phyloP scores from a whole-genome alignment of 192 early-diverging fungal genomes.

The Coemansia sp. region DNA sequence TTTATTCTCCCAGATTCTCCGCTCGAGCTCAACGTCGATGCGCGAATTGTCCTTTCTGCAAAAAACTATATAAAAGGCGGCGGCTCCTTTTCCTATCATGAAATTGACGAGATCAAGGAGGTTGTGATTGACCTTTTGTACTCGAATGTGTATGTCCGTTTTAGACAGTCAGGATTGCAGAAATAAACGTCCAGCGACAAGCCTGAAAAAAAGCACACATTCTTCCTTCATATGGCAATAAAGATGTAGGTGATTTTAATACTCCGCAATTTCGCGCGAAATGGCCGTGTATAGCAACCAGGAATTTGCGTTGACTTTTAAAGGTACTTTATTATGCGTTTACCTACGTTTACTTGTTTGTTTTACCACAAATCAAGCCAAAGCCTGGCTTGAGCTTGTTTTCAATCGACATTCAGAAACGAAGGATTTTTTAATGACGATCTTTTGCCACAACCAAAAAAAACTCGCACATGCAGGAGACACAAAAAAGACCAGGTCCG shows the following conservation, averaged over 20 bases:
- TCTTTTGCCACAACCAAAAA: conserved; percentile 9
- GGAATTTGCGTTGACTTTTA: not conserved
- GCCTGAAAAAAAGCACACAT: not conserved
- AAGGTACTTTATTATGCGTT: not conserved
- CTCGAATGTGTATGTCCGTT: conserved; percentile 34
- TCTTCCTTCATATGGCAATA: no score
- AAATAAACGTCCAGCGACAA: not conserved
- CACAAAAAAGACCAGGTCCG: conserved; percentile 1
- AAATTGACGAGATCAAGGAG: conserved; percentile 25
- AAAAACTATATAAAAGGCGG: conserved; percentile 26
- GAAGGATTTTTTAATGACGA: conserved; percentile 5
- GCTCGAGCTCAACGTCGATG: conserved; percentile 23
- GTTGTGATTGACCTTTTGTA: conserved; percentile 35
- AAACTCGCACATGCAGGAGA: conserved; percentile 2
- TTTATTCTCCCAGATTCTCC: conserved; percentile 33
- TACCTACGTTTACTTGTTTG: not conserved
- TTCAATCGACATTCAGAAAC: conserved; percentile 7
- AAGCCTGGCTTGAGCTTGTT: conserved; percentile 1
- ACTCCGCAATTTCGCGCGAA: no score
- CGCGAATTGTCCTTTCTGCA: conserved; percentile 4
- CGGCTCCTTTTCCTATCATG: conserved; percentile 14
- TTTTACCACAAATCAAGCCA: not conserved
- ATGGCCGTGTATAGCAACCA: not conserved
- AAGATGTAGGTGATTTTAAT: no score
- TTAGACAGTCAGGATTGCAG: conserved; percentile 6